Evolutionary conservation across 2,329 filamentous ascomycete genomes (phyloP).

Genomic region (Alternaria tenuissima): DNA sequence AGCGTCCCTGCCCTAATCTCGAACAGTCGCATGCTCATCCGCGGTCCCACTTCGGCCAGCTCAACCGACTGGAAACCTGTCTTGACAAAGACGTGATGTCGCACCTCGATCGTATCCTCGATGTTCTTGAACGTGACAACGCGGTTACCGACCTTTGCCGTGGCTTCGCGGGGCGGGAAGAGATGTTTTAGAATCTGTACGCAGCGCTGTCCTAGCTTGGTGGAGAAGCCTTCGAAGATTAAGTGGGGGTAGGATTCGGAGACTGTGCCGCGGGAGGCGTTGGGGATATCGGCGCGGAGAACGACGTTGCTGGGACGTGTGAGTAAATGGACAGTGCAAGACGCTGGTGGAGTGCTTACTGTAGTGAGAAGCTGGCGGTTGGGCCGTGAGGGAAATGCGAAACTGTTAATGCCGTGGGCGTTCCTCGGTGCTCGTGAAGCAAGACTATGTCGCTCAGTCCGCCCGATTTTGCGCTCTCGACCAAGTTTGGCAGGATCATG

Average conservation of each 20-base stretch:
- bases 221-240: conserved; percentile 93
- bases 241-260: conserved; percentile 70
- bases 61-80: conserved; percentile 85
- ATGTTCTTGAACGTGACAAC: conserved; percentile 83
- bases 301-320: conserved; percentile 73
- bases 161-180: conserved; percentile 86
- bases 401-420: conserved; percentile 86
- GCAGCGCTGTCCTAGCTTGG: conserved; percentile 79
- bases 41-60: conserved; percentile 64
- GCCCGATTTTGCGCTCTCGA: conserved; percentile 79
- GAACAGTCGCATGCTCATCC: conserved; percentile 97
- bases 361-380: conserved; percentile 84
- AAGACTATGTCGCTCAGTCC: conserved; percentile 81
- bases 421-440: conserved; percentile 83
- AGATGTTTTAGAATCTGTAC: conserved; percentile 92
- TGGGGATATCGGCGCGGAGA: conserved; percentile 90
- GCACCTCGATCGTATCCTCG: conserved; percentile 85
- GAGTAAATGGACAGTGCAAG: not conserved
- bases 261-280: conserved; percentile 78
- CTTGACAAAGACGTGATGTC: conserved; percentile 92
- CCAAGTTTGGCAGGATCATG: conserved; percentile 83
- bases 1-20: conserved; percentile 91
- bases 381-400: conserved; percentile 90
- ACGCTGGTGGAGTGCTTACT: conserved; percentile 46
- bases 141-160: conserved; percentile 80